These are phyloP conservation scores for Epicoccum nigrum DNA, from an alignment of 2,329 filamentous ascomycete species.

Conservation along the genomic window DNA sequence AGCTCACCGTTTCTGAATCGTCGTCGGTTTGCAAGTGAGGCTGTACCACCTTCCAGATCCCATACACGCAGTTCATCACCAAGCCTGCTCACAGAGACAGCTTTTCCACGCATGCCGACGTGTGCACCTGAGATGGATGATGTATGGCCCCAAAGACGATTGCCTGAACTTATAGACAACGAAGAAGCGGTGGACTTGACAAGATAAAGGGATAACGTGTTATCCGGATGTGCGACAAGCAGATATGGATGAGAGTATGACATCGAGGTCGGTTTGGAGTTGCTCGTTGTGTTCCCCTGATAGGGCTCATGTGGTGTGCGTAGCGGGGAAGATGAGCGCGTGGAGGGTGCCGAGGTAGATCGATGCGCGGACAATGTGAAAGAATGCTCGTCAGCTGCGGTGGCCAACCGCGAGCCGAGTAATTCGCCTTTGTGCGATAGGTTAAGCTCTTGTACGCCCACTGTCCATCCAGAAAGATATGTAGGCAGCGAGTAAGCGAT, in stretches of 20 bases:
- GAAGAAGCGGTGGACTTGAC: constrained; percentile 72
- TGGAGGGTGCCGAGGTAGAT: constrained; percentile 33
- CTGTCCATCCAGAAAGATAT: constrained; percentile 79
- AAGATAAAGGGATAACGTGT: constrained; percentile 82
- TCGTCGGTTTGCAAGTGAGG: constrained; percentile 52
- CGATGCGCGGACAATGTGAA: constrained; percentile 46
- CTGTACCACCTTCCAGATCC: constrained; percentile 79
- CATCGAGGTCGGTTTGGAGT: constrained; percentile 53
- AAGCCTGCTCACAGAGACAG: constrained; percentile 83
- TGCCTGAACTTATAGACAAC: constrained; percentile 74
- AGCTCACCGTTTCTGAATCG: constrained; percentile 53
- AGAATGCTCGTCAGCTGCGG: constrained; percentile 57
- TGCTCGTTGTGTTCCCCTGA: constrained; percentile 26
- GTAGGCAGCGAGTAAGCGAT: constrained; percentile 86
- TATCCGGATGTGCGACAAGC: constrained; percentile 81
- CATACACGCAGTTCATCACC: constrained; percentile 76
- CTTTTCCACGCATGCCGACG: constrained; percentile 83
- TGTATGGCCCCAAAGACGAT: constrained; percentile 87
- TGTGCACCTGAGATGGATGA: constrained; percentile 86
- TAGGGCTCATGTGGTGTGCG: constrained; percentile 33
- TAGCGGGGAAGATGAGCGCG: constrained; percentile 34
- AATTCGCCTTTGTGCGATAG: constrained; percentile 61
- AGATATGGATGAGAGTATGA: constrained; percentile 80
- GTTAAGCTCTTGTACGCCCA: constrained; percentile 89
- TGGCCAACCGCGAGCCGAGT: constrained; percentile 57